phyloP scores from a whole-genome alignment of 768 basidiomycete genomes.

The Podaxis pistillaris region DNA sequence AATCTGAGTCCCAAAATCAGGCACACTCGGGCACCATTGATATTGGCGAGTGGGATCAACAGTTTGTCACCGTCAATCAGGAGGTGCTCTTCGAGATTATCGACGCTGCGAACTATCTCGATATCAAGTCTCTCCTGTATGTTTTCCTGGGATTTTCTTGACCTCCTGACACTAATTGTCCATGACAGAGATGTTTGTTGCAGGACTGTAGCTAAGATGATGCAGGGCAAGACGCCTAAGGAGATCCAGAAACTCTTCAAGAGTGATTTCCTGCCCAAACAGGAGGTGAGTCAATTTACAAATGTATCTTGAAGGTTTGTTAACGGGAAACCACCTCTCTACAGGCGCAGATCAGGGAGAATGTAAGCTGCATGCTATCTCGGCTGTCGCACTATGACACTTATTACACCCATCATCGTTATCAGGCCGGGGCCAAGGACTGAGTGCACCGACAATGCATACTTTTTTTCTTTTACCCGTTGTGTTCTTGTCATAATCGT shows the following conservation, averaged over 20 bases:
- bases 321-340: conserved; percentile 14
- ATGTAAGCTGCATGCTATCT: conserved; percentile 53
- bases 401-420: conserved; percentile 15
- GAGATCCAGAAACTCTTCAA: conserved; percentile 99
- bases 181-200: conserved; percentile 84
- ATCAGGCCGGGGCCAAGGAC: conserved; percentile 91
- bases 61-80: conserved; percentile 97
- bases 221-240: conserved; percentile 99
- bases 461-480: conserved; percentile 15
- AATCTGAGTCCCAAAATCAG: conserved; percentile 86
- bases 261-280: conserved; percentile 84
- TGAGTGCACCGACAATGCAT: conserved; percentile 11
- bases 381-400: conserved; percentile 12
- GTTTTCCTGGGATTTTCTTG: conserved; percentile 27
- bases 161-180: background rate
- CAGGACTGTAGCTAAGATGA: conserved; percentile 99
- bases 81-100: conserved; percentile 99
- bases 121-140: conserved; percentile 97
- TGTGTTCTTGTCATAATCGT: conserved; percentile 32
- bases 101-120: conserved; percentile 98
- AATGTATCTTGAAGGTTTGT: conserved; percentile 15
- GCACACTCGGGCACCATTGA: conserved; percentile 97
- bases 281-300: conserved; percentile 67
- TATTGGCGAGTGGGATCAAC: conserved; percentile 99
- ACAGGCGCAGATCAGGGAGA: conserved; percentile 98